These are phyloP conservation scores for Xanthoparmelia taractica DNA, from an alignment of 495 filamentous ascomycete genomes.

Conservation along the genomic window DNA sequence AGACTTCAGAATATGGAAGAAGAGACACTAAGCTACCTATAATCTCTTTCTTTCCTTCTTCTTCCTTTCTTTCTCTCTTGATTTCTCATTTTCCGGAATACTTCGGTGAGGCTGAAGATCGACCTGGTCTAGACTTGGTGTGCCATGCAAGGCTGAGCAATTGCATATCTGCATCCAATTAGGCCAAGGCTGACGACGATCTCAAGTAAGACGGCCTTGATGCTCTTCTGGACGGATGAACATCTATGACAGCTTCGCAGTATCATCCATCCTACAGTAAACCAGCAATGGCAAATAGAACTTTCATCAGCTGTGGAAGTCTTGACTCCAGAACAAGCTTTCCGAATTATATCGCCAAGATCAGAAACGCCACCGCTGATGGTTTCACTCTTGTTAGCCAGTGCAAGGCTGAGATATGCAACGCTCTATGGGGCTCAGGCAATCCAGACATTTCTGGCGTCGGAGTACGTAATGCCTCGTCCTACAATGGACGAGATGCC, in stretches of 20 bases:
- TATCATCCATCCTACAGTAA: not conserved
- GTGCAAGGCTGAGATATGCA: conserved; percentile 26
- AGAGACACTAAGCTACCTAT: no score
- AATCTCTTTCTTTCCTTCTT: no score
- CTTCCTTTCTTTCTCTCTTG: no score
- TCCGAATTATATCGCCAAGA: conserved; percentile 19
- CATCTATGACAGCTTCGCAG: not conserved
- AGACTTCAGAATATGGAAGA: no score
- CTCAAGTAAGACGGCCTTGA: not conserved
- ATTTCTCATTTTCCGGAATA: no score
- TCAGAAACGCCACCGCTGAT: conserved; percentile 20
- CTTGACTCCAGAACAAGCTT: conserved; percentile 18
- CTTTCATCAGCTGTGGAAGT: conserved; percentile 13
- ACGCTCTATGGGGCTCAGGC: conserved; percentile 27
- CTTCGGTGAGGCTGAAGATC: not conserved
- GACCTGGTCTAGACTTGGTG: not conserved
- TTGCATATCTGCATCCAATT: not conserved
- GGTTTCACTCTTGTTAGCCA: conserved; percentile 12
- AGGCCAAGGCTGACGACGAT: not conserved
- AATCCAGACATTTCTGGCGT: conserved; percentile 29
- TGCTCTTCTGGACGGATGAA: not conserved
- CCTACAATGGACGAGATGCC: not conserved
- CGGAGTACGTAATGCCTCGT: conserved; percentile 18
- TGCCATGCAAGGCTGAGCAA: not conserved
- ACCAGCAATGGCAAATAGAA: conserved; percentile 12